Percentiles rank a stretch among this genome's conserved stretches.
Conservation (phyloP, 2,329 filamentous ascomycete genomes). For the Claviceps digitariae region DNA sequence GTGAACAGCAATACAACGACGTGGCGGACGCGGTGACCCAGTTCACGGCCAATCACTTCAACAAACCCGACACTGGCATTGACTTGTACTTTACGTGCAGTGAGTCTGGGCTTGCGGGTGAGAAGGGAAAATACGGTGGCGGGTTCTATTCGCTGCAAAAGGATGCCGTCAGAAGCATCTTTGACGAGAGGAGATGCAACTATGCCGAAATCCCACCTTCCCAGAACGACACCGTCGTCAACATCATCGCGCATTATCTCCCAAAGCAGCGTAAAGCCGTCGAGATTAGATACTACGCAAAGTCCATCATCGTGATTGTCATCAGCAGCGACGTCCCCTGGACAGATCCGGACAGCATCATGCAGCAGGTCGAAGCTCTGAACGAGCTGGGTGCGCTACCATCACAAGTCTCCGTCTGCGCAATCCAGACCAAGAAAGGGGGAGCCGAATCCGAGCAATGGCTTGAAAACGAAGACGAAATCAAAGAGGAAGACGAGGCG, state of each 20-base stretch:
- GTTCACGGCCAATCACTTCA: conserved; percentile 72
- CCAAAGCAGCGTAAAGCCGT: neutral
- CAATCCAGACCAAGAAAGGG: too few species aligned
- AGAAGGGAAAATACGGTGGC: conserved; percentile 29
- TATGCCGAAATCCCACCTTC: neutral
- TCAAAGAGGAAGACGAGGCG: too few species aligned
- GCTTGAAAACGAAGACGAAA: too few species aligned
- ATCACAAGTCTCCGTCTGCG: too few species aligned
- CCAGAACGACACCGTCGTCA: neutral
- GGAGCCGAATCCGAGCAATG: too few species aligned
- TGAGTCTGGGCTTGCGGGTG: conserved; percentile 24
- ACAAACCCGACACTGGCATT: conserved; percentile 69
- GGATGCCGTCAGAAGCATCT: neutral
- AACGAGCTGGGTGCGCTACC: too few species aligned
- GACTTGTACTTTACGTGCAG: conserved; percentile 89
- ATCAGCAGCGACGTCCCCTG: neutral
- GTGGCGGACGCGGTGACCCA: conserved; percentile 53
- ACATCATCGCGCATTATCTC: neutral
- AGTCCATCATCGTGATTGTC: neutral
- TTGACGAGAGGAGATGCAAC: neutral
- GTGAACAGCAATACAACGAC: conserved; percentile 61
- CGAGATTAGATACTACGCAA: neutral
- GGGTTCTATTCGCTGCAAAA: conserved; percentile 48
- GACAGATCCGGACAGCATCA: too few species aligned
- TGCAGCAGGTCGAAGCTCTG: too few species aligned